Evolutionary conservation across 2,329 filamentous ascomycete species (phyloP), one percentile per base, ranked within the genome.

Genomic region (Scopulariopsis brevicaulis): DNA sequence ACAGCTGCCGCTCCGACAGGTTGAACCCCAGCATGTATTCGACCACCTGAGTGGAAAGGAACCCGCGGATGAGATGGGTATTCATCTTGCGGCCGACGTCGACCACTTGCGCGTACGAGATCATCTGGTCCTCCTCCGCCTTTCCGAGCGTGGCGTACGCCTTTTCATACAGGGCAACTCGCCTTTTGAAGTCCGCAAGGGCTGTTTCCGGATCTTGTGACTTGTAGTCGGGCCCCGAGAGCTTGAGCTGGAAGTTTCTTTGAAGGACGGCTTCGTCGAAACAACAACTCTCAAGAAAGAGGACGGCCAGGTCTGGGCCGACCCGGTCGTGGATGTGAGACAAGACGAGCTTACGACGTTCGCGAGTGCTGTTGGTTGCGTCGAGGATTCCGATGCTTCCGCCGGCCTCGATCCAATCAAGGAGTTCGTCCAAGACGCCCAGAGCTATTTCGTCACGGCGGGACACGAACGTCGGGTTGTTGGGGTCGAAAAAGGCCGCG

Each of bases 1-100:
- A 99, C 60, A 99, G 97, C 71, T 96, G 93, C 58, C 94, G 82
- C 0, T 94, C 92, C 0, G 93, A 90, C 18, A 99, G 81, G 65
- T 99, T 97, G 78, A 99, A 99, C 64, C 96, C 97, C 53, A 94
- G 87, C 11, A 99, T 80, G 66, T 97, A 99, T 63, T 92, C 96
- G 59, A 94, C 91, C 58, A 96, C 94, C 62, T 94, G 90, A 46
- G 89, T 89, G 59, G 90, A 91, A 54, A 99, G 78, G 71, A 99
- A 99, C 6, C 94, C 94, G 63, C 87, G 87, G 61, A 96, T 84
- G 61, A 94, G 89, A 69, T 96, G 89, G 53, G 93, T 89, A 51
- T 97, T 85, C 60, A 97, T 82, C 72, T 99, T 99, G 61, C 93
- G 85, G 50, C 94, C 94, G 2, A 99, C 94, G 70, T 99, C 94